Conservation (phyloP, 768 basidiomycete species). For the Leccinum imitatum region DNA sequence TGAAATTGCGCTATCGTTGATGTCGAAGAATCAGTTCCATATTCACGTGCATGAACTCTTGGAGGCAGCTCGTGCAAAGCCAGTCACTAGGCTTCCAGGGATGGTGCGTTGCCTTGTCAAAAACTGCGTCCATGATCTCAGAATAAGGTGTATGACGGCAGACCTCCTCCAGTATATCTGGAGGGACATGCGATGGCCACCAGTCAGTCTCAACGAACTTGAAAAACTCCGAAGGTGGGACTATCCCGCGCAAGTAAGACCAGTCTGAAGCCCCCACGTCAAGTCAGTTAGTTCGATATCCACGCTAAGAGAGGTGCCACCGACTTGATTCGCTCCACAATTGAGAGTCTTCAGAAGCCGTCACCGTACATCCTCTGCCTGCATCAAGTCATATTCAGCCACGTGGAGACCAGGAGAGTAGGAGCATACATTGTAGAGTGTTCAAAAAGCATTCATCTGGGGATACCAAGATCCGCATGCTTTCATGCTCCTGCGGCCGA, state of each 20-base stretch:
- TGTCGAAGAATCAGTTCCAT: background rate
- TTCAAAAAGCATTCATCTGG: background rate
- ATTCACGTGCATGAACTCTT: background rate
- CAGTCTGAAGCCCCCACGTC: background rate
- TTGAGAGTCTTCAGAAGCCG: background rate
- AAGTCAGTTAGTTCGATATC: background rate
- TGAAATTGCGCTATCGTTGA: background rate
- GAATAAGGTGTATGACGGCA: background rate
- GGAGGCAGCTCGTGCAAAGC: background rate
- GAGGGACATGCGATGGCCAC: background rate
- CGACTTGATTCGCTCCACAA: background rate
- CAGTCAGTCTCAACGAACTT: background rate
- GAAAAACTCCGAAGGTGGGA: background rate
- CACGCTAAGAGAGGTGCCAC: background rate
- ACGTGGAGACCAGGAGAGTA: background rate
- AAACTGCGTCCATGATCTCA: background rate
- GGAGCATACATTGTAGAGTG: background rate
- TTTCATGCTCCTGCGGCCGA: background rate
- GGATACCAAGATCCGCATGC: background rate
- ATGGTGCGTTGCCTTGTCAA: background rate
- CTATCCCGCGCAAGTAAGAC: background rate
- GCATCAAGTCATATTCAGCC: background rate
- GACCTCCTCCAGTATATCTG: background rate
- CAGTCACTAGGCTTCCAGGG: background rate
- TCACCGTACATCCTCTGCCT: background rate